A percentile compares a stretch with the other conserved stretches of the same genome.
Evolutionary conservation across 1,284 basidiomycete genomes (phyloP).

Genomic region (Leccinum fuscescens): DNA sequence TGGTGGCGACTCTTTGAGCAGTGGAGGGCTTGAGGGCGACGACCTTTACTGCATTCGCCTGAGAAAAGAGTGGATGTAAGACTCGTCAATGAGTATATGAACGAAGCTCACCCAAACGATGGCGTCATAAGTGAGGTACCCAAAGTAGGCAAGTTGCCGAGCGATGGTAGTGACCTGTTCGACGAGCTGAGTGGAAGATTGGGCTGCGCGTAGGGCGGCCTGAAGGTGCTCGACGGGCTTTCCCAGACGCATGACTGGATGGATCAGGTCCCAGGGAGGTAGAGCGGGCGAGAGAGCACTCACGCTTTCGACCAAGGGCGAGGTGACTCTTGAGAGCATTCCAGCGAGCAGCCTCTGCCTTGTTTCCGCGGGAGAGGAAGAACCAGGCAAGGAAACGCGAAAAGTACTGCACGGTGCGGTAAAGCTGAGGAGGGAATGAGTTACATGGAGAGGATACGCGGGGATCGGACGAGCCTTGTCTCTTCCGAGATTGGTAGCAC

Average conservation of each 20-base stretch:
- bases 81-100: background rate
- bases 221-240: constrained; percentile 96
- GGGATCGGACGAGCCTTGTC: constrained; percentile 67
- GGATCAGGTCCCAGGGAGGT: constrained; percentile 8
- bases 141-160: constrained; percentile 87
- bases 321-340: constrained; percentile 79
- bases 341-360: constrained; percentile 69
- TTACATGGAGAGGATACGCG: background rate
- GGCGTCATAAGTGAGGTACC: constrained; percentile 83
- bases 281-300: constrained; percentile 24
- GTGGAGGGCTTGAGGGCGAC: constrained; percentile 65
- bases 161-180: constrained; percentile 83
- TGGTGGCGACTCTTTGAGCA: constrained; percentile 63
- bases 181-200: constrained; percentile 55
- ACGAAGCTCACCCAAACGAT: constrained; percentile 74
- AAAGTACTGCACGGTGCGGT: constrained; percentile 91
- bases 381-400: constrained; percentile 90
- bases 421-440: constrained; percentile 54
- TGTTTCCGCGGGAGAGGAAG: constrained; percentile 61
- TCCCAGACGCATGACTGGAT: constrained; percentile 84
- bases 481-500: constrained; percentile 79
- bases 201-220: constrained; percentile 79
- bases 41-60: constrained; percentile 74
- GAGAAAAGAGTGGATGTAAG: constrained; percentile 5
- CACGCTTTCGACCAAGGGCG: constrained; percentile 77